A percentile compares a stretch with the other conserved stretches of the same genome.
These are phyloP conservation scores for Fulvia fulva DNA, from an alignment of 2,329 filamentous ascomycete genomes.

Conservation along the genomic window DNA sequence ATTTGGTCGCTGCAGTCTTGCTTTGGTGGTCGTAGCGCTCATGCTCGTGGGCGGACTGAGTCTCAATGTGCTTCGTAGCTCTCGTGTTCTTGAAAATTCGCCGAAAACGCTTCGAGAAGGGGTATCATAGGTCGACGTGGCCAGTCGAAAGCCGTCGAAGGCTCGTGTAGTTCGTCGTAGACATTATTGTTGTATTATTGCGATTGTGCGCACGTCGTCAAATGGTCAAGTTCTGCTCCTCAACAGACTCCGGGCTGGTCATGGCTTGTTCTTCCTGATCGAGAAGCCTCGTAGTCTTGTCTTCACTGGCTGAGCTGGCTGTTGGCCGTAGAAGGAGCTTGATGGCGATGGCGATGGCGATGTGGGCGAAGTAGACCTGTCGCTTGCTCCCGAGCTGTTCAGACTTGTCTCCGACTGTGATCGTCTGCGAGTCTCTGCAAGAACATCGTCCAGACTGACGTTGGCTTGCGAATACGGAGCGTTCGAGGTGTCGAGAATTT, in stretches of 20 bases:
- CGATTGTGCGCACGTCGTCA: background rate
- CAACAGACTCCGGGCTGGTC: background rate
- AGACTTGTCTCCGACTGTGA: slow-evolving; percentile 28
- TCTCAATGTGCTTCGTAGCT: background rate
- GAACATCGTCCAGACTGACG: slow-evolving; percentile 35
- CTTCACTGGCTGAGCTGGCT: slow-evolving; percentile 12
- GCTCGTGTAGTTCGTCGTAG: background rate
- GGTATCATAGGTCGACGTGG: background rate
- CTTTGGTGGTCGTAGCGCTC: background rate
- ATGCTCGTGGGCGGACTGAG: background rate
- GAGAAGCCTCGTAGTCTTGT: slow-evolving; percentile 17
- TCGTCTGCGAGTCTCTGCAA: slow-evolving; percentile 31
- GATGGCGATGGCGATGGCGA: slow-evolving; percentile 8
- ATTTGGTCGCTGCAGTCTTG: too few species aligned
- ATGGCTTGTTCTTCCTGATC: slow-evolving; percentile 15
- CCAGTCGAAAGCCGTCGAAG: background rate
- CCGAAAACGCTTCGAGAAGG: background rate
- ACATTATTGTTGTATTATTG: background rate
- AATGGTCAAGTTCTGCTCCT: background rate
- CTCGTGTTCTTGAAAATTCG: background rate
- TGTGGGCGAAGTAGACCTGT: slow-evolving; percentile 15
- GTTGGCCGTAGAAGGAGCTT: slow-evolving; percentile 3
- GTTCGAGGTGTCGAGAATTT: slow-evolving; percentile 32
- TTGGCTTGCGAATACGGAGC: slow-evolving; percentile 32
- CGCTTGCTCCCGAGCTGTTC: slow-evolving; percentile 13